Base-by-base conservation (phyloP, 306 rosid genomes). In the Astragalus glycyphyllos region DNA sequence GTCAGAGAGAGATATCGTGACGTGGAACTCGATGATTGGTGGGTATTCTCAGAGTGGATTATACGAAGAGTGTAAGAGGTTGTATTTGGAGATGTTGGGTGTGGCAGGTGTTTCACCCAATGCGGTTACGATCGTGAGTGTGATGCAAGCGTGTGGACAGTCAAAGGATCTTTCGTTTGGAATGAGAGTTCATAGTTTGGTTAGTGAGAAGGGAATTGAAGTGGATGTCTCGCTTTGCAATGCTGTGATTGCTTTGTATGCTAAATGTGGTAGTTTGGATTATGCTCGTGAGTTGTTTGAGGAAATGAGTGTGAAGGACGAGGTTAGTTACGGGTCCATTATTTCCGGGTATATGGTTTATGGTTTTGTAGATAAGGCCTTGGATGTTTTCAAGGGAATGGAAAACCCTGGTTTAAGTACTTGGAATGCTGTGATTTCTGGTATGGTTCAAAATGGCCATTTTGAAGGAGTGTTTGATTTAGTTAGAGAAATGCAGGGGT, bases 131-230 rank as follows among this genome's bases (percentile, higher is more conserved):
- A 5, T 73, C 0, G 86, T 86, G 53, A 87, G 95, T 32, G 82
- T 91, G 55, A 76, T 91, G 86, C 99, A 91, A 80, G 92, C 97
- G 2, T 89, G 99, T 87, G 89, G 92, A 9, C 96, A 94, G 77
- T 89, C 91, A 0, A 83, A 70, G 31, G 96, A 94, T 83, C 92
- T 91, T 48, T 20, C 57, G 12, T 79, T 82, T 0, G 96, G 99
- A 32, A 77, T 85, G 76, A 88, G 91, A 51, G 91, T 89, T 78
- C 96, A 87, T 60, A 66, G 45, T 45, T 73, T 76, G 2, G 45
- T 85, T 29, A 82, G 70, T 23, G 92, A 87, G 68, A 83, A 13
- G 47, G 76, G 49, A 26, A 77, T 94, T 53, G 74, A 80, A 80
- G 56, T 81, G 68, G 95, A 89, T 75, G 37, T 86, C 57, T 65